Evolutionary conservation across 2,329 filamentous ascomycete species (phyloP), one percentile per base, ranked within the genome.

Genomic region (Stagonosporopsis cucurbitacearum): DNA sequence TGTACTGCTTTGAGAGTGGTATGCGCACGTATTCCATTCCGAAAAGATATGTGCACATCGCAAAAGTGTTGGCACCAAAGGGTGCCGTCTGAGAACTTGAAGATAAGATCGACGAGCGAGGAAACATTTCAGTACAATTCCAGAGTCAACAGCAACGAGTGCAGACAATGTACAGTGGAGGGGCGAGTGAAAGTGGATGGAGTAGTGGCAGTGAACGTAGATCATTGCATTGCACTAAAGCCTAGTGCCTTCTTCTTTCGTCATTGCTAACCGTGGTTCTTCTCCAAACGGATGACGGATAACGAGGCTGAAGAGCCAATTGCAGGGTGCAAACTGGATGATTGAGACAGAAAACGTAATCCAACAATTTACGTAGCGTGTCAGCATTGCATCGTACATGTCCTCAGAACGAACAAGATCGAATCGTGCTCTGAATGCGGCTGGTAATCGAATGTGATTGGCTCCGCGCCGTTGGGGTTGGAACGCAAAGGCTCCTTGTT

Each of bases 401-500:
- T 36, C 22, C 30, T 32, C 13, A 17, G 26, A 17, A 11, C 22
- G 35, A 36, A 50, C 8, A 36, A 41, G 28, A 37, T 50, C 17
- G 26, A 42, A 20, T 55, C 40, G n/a, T 17, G 41, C 28, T 42
- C 52, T 50, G 46, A 46, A 55, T 45, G 52, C 52, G 46, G 54
- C 43, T 20, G 42, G 19, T 40, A 35, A 20, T 36, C 40, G n/a
- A 13, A 23, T 23, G 7, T 57, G 54, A 57, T 57, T 57, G 54
- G 54, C 35, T 17, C 30, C 37, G 13, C n/a, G 36, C 12, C 28
- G 36, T 39, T 44, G 40, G 44, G 44, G 32, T 47, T 49, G 23
- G 11, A 22, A 33, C 25, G 50, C 33, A 48, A 56, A 50, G 48
- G 52, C 44, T 22, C 60, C 56, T 60, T 60, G 60, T 55, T 37